phyloP scores from a whole-genome alignment of 1,284 basidiomycete genomes.

The Golubevia sp. region DNA sequence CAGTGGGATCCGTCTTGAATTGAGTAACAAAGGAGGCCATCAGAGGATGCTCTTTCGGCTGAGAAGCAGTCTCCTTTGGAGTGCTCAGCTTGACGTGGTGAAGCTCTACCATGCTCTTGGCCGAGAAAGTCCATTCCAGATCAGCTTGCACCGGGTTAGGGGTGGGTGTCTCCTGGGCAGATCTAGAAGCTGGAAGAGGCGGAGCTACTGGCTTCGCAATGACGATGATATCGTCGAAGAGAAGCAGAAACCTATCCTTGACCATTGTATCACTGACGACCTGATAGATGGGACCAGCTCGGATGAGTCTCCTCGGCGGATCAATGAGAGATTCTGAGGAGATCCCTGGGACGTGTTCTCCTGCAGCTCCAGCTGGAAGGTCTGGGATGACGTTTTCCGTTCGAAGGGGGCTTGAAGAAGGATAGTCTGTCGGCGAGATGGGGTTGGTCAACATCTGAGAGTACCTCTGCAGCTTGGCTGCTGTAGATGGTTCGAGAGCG shows the following conservation, averaged over 20 bases:
- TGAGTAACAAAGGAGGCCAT: conserved; percentile 72
- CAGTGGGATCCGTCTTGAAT: conserved; percentile 63
- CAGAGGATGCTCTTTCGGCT: conserved; percentile 27
- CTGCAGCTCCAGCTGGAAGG: conserved; percentile 2
- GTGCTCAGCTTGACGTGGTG: conserved; percentile 26
- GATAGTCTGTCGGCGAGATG: neutral
- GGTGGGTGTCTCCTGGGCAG: conserved; percentile 67
- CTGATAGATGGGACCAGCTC: conserved; percentile 85
- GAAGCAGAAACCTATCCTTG: conserved; percentile 92
- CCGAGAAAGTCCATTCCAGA: conserved; percentile 37
- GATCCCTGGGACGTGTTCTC: too few relatives aligned
- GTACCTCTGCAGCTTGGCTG: conserved; percentile 42
- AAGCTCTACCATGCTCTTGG: conserved; percentile 39
- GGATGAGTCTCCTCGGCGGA: conserved; percentile 80
- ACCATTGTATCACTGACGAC: conserved; percentile 90
- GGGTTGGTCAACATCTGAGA: conserved; percentile 30
- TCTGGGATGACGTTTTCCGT: conserved; percentile 1
- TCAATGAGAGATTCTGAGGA: conserved; percentile 61
- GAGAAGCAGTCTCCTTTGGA: conserved; percentile 18
- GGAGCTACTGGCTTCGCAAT: conserved; percentile 68
- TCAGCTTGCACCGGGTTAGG: conserved; percentile 61
- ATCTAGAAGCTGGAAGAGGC: neutral
- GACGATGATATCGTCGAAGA: conserved; percentile 91
- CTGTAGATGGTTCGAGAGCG: conserved; percentile 25
- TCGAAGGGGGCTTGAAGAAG: conserved; percentile 5